Percentiles rank a stretch among this genome's conserved stretches.
Evolutionary conservation across 257 asterid species (phyloP).

Genomic region (Coffea canephora): DNA sequence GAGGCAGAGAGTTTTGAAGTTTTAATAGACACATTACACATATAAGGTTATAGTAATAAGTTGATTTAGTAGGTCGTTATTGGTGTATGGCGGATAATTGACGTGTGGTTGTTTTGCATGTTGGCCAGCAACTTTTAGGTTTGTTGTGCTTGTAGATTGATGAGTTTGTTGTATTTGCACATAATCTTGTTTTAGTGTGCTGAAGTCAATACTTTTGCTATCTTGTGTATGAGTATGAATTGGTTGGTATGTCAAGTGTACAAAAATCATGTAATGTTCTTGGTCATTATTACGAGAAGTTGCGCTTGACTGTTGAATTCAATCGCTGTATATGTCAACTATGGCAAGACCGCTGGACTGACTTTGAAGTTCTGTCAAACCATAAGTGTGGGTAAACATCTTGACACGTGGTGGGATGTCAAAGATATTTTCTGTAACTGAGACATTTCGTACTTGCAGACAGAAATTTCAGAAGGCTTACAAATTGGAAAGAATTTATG

Average conservation of each 20-base stretch:
- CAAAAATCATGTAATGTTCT: not conserved
- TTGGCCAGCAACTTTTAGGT: no score
- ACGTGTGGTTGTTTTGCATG: not conserved
- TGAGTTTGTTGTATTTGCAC: not conserved
- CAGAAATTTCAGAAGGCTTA: not conserved
- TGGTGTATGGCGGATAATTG: not conserved
- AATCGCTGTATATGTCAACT: not conserved
- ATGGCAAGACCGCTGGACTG: not conserved
- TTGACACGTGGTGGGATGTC: not conserved
- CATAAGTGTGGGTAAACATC: not conserved
- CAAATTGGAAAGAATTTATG: not conserved
- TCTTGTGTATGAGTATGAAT: no score
- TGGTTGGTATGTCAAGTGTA: not conserved
- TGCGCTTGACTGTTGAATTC: not conserved
- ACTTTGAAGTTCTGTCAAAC: not conserved
- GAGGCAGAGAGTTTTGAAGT: no score
- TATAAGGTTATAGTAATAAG: no score
- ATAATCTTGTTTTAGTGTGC: not conserved
- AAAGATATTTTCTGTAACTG: not conserved
- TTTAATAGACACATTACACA: no score
- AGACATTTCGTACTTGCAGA: not conserved
- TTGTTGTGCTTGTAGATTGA: not conserved
- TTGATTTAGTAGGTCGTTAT: not conserved
- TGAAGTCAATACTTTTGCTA: not conserved
- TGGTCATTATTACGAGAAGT: not conserved